These are phyloP conservation scores for Heritiera fomes DNA, from an alignment of 345 rosid species.

Conservation along the genomic window DNA sequence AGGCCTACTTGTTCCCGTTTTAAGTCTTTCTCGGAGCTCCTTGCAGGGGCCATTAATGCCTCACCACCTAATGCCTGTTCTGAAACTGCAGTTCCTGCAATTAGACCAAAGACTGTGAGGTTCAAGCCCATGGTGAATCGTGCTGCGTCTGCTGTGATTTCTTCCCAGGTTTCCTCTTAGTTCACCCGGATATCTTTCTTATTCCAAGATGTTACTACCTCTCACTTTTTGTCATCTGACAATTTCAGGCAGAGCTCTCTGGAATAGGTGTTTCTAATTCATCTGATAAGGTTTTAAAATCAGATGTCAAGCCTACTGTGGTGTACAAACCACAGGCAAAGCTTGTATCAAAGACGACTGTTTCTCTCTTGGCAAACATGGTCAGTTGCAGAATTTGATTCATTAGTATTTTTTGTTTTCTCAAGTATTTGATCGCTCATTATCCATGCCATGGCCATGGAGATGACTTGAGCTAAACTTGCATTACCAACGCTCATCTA, in stretches of 20 bases:
- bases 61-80: conserved; percentile 44
- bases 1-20: conserved; percentile 70
- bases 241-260: conserved; percentile 47
- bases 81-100: conserved; percentile 51
- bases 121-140: conserved; percentile 48
- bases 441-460: neutral
- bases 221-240: conserved; percentile 24
- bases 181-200: conserved; percentile 6
- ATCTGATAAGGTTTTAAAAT: conserved; percentile 40
- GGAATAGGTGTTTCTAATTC: conserved; percentile 37
- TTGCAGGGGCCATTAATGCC: conserved; percentile 52
- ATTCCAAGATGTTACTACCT: conserved; percentile 15
- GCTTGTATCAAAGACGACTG: conserved; percentile 77
- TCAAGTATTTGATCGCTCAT: neutral
- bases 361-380: conserved; percentile 77
- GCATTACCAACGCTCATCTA: neutral
- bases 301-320: conserved; percentile 46
- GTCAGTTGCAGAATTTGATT: conserved; percentile 39
- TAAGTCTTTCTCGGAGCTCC: conserved; percentile 71
- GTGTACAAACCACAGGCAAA: conserved; percentile 84
- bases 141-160: conserved; percentile 33
- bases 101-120: conserved; percentile 78
- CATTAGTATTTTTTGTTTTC: too few species aligned
- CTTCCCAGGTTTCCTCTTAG: conserved; percentile 49
- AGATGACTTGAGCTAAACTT: neutral